Evolutionary conservation across 2,329 filamentous ascomycete genomes (phyloP).

Genomic region (Coniella lustricola): DNA sequence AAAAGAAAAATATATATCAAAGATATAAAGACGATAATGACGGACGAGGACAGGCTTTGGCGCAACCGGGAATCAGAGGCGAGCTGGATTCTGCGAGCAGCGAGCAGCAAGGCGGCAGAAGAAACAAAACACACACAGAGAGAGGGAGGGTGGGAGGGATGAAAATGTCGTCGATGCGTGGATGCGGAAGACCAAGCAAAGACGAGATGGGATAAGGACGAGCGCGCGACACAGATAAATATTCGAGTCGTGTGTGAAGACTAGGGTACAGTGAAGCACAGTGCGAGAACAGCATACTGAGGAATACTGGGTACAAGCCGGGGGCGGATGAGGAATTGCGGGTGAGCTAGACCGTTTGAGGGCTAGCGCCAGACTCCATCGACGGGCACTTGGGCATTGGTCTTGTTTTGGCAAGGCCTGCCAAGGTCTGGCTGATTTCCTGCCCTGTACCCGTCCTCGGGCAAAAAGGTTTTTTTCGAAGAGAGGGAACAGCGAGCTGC

Average conservation of each 20-base stretch:
- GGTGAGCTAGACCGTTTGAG: too few species aligned
- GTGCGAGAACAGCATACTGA: too few species aligned
- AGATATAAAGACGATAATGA: background rate
- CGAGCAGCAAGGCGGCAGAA: background rate
- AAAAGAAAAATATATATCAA: background rate
- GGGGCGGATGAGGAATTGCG: too few species aligned
- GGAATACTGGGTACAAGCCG: too few species aligned
- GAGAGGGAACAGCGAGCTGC: too few species aligned
- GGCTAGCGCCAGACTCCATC: too few species aligned
- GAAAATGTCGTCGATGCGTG: background rate
- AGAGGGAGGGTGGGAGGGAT: background rate
- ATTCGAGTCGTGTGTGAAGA: slow-evolving; percentile 2
- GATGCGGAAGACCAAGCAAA: too few species aligned
- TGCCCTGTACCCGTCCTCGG: too few species aligned
- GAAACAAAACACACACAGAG: background rate
- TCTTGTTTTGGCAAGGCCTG: too few species aligned
- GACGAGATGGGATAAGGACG: background rate
- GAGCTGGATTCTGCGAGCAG: background rate
- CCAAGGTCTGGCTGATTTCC: too few species aligned
- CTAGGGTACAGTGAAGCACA: background rate
- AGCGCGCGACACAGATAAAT: slow-evolving; percentile 7
- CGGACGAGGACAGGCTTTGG: background rate
- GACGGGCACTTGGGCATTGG: too few species aligned
- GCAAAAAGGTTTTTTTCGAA: too few species aligned
- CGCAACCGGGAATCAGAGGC: background rate